Evolutionary conservation across 164 flowering plant genomes (phyloP).

Genomic region (Brasenia schreberi): DNA sequence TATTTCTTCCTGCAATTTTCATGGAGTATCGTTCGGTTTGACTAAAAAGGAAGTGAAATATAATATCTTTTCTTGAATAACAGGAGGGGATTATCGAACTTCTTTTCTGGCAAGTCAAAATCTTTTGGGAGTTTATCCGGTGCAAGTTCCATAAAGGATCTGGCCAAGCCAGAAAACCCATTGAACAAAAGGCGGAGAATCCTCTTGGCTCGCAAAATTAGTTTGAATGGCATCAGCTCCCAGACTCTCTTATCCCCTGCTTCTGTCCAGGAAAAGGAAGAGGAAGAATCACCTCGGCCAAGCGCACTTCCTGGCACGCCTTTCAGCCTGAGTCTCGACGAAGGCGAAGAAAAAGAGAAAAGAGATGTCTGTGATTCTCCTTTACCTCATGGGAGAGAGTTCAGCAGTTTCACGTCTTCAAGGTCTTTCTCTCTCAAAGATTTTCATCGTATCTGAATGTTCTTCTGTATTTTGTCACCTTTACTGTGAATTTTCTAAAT

Average conservation of each 20-base stretch:
- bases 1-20: too few species aligned
- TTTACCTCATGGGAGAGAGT: neutral
- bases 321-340: neutral
- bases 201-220: constrained; percentile 13
- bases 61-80: too few species aligned
- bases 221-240: neutral
- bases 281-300: constrained; percentile 1
- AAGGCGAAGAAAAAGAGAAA: neutral
- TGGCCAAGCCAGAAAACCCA: constrained; percentile 45
- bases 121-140: constrained; percentile 43
- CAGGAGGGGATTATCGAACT: constrained; percentile 57
- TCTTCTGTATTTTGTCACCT: too few species aligned
- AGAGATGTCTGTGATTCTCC: neutral
- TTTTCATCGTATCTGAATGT: constrained; percentile 1
- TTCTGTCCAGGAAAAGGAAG: neutral
- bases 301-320: too few species aligned
- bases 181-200: constrained; percentile 50
- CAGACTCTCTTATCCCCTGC: constrained; percentile 1
- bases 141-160: constrained; percentile 18
- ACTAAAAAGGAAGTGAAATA: too few species aligned
- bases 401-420: constrained; percentile 6
- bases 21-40: too few species aligned
- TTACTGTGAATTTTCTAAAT: too few species aligned
- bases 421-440: constrained; percentile 10
- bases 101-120: constrained; percentile 46